These are phyloP conservation scores for Astrothelium subdiscretum DNA, from an alignment of 495 filamentous ascomycete species.

Conservation along the genomic window DNA sequence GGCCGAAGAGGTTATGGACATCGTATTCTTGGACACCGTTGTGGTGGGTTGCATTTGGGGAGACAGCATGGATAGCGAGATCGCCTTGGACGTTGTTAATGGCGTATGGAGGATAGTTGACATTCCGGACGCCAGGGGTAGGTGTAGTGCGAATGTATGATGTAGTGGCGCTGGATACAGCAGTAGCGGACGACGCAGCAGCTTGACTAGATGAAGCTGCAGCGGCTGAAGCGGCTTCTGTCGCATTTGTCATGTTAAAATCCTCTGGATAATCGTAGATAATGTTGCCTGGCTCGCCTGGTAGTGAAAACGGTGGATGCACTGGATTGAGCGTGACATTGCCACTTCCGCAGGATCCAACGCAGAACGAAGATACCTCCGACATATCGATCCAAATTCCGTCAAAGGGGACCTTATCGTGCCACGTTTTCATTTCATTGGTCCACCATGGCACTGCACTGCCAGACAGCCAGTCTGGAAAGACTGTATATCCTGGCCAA, in stretches of 20 bases:
- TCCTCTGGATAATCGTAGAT: slow-evolving; percentile 51
- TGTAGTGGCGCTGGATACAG: slow-evolving; percentile 30
- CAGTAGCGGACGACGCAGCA: slow-evolving; percentile 29
- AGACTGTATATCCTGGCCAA: slow-evolving; percentile 55
- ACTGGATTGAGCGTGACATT: slow-evolving; percentile 61
- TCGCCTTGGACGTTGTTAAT: slow-evolving; percentile 73
- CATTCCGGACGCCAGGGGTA: slow-evolving; percentile 57
- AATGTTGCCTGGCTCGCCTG: slow-evolving; percentile 32
- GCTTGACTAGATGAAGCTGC: slow-evolving; percentile 42
- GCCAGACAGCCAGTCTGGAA: slow-evolving; percentile 48
- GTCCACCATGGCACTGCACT: slow-evolving; percentile 59
- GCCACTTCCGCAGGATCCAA: slow-evolving; percentile 60
- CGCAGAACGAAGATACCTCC: slow-evolving; percentile 69
- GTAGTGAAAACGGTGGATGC: slow-evolving; percentile 55
- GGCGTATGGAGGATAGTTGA: slow-evolving; percentile 71
- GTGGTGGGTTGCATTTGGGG: slow-evolving; percentile 65
- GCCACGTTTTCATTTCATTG: slow-evolving; percentile 50
- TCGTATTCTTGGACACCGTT: slow-evolving; percentile 69
- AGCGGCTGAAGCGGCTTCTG: slow-evolving; percentile 51
- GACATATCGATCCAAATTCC: slow-evolving; percentile 55
- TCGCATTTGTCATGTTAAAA: slow-evolving; percentile 57
- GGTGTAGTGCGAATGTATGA: slow-evolving; percentile 51
- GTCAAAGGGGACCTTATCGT: slow-evolving; percentile 42
- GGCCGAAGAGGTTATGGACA: slow-evolving; percentile 40
- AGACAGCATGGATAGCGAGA: slow-evolving; percentile 60